A percentile compares a stretch with the other conserved stretches of the same genome.
Evolutionary conservation across 352 stramenopile genomes (phyloP).

Genomic region (Globisporangium paroecandrum): DNA sequence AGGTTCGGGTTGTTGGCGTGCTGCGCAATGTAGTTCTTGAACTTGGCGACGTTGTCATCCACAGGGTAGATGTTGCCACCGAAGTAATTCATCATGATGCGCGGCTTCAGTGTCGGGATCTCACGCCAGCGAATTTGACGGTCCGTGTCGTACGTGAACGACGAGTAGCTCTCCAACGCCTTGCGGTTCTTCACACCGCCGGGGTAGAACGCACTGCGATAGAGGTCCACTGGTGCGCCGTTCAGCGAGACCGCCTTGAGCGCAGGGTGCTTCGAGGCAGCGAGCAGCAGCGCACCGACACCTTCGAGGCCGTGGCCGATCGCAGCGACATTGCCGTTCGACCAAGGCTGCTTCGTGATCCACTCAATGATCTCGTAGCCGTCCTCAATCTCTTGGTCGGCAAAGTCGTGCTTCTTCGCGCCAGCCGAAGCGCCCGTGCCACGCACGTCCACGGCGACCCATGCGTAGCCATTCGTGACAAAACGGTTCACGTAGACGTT

Average conservation of each 20-base stretch:
- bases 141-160: slow-evolving; percentile 75
- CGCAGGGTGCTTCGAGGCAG: slow-evolving; percentile 54
- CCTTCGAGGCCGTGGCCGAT: slow-evolving; percentile 76
- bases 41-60: slow-evolving; percentile 61
- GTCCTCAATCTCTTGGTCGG: slow-evolving; percentile 64
- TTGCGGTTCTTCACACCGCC: slow-evolving; percentile 77
- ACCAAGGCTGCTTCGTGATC: slow-evolving; percentile 77
- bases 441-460: slow-evolving; percentile 73
- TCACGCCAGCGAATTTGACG: slow-evolving; percentile 66
- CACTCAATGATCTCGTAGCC: slow-evolving; percentile 78
- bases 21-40: slow-evolving; percentile 59
- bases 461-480: slow-evolving; percentile 69
- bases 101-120: slow-evolving; percentile 72
- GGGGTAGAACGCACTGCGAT: slow-evolving; percentile 67
- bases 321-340: slow-evolving; percentile 67
- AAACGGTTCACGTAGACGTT: slow-evolving; percentile 73
- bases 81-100: slow-evolving; percentile 85
- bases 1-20: slow-evolving; percentile 65
- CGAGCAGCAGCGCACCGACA: slow-evolving; percentile 58
- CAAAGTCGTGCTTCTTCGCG: slow-evolving; percentile 67
- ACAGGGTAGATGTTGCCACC: slow-evolving; percentile 81
- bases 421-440: slow-evolving; percentile 73
- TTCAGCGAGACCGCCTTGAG: slow-evolving; percentile 76
- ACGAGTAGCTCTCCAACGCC: slow-evolving; percentile 54
- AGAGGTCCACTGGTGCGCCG: slow-evolving; percentile 65